phyloP scores from a whole-genome alignment of 2,329 filamentous ascomycete genomes.

The Myriangium duriaei region DNA sequence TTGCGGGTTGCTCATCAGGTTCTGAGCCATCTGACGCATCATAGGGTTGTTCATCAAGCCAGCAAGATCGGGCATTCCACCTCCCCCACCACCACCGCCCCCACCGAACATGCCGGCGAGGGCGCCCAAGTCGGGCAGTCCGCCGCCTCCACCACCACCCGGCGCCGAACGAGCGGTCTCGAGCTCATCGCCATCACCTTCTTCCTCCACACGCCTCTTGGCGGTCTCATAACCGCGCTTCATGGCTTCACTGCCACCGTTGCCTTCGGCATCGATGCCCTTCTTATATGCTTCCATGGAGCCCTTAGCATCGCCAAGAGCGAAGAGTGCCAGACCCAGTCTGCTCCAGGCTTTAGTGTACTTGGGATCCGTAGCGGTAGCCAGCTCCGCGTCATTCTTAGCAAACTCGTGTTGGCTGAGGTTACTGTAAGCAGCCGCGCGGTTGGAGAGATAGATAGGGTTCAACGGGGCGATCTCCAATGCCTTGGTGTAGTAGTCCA shows the following conservation, averaged over 20 bases:
- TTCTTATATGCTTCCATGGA: constrained; percentile 89
- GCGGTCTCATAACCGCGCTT: constrained; percentile 94
- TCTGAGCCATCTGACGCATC: constrained; percentile 96
- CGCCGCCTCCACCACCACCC: constrained; percentile 22
- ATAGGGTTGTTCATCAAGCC: constrained; percentile 95
- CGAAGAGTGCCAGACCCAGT: constrained; percentile 81
- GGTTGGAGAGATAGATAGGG: constrained; percentile 95
- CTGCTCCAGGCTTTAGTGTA: constrained; percentile 98
- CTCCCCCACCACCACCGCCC: constrained; percentile 48
- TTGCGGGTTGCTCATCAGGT: constrained; percentile 91
- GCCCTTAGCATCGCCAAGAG: constrained; percentile 78
- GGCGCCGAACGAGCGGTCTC: constrained; percentile 19
- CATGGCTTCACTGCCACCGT: constrained; percentile 91
- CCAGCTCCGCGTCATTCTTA: constrained; percentile 77
- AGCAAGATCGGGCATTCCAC: constrained; percentile 77
- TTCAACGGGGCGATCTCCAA: constrained; percentile 71
- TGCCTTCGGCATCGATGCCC: constrained; percentile 89
- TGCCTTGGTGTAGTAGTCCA: constrained; percentile 79
- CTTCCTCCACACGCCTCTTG: constrained; percentile 72
- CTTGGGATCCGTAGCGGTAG: constrained; percentile 72
- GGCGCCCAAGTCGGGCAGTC: constrained; percentile 28
- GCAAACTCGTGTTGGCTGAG: constrained; percentile 74
- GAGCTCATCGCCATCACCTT: constrained; percentile 37
- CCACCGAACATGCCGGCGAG: constrained; percentile 41
- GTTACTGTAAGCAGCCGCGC: constrained; percentile 83